phyloP scores from a whole-genome alignment of 2,329 filamentous ascomycete species.

The Arthroderma sp. region DNA sequence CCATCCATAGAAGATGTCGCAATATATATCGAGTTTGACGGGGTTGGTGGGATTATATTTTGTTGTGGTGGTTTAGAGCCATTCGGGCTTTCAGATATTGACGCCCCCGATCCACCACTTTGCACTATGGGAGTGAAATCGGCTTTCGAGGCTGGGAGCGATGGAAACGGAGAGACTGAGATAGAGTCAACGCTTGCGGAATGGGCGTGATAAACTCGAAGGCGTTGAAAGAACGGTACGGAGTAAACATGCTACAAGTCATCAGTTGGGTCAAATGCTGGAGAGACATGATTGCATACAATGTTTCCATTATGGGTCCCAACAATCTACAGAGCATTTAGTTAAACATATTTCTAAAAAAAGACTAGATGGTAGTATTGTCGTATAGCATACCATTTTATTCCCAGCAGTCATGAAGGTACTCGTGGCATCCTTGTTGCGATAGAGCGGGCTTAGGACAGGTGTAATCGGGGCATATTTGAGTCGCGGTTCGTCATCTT shows the following conservation, averaged over 20 bases:
- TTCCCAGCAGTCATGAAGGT: constrained; percentile 81
- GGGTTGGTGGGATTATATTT: constrained; percentile 51
- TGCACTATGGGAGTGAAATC: constrained; percentile 1
- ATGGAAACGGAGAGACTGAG: constrained; percentile 78
- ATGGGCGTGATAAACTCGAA: constrained; percentile 85
- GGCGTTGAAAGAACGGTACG: constrained; percentile 64
- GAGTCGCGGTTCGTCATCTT: constrained; percentile 85
- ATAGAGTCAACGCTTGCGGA: constrained; percentile 80
- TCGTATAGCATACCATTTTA: constrained; percentile 63
- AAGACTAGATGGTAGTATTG: not conserved
- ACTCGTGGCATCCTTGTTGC: constrained; percentile 90
- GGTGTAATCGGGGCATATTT: constrained; percentile 86
- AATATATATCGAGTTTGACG: constrained; percentile 85
- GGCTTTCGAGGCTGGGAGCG: constrained; percentile 37
- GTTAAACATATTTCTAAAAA: not conserved
- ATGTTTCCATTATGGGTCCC: constrained; percentile 96
- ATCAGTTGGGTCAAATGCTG: constrained; percentile 19
- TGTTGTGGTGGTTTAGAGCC: constrained; percentile 14
- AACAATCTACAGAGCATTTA: constrained; percentile 50
- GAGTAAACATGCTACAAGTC: constrained; percentile 63
- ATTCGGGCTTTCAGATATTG: constrained; percentile 18
- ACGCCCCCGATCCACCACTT: not conserved
- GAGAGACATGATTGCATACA: constrained; percentile 42
- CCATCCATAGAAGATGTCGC: constrained; percentile 91
- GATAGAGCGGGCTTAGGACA: constrained; percentile 67